Conservation (phyloP, 2,329 filamentous ascomycete species). For the Cytospora mali region DNA sequence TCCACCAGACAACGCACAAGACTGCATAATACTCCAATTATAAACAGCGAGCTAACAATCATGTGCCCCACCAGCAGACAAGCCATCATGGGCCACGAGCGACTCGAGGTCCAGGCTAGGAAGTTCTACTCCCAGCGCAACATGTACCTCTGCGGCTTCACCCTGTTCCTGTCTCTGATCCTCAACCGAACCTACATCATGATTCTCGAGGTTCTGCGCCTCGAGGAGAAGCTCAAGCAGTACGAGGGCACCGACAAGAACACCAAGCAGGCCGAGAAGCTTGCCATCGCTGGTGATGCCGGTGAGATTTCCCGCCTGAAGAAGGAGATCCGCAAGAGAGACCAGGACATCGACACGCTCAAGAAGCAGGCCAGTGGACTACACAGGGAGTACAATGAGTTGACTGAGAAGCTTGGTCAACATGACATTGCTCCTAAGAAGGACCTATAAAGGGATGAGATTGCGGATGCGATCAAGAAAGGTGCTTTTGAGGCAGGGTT, state of each 20-base stretch:
- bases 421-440: slow-evolving; percentile 61
- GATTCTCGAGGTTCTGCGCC: slow-evolving; percentile 87
- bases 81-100: slow-evolving; percentile 84
- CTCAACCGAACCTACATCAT: slow-evolving; percentile 98
- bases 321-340: slow-evolving; percentile 75
- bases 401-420: slow-evolving; percentile 78
- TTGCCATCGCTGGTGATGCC: slow-evolving; percentile 71
- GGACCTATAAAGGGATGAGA: slow-evolving; percentile 46
- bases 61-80: slow-evolving; percentile 44
- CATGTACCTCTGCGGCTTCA: slow-evolving; percentile 99
- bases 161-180: slow-evolving; percentile 96
- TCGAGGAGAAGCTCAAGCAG: slow-evolving; percentile 88
- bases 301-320: slow-evolving; percentile 73
- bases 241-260: slow-evolving; percentile 68
- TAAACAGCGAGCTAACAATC: slow-evolving; percentile 30
- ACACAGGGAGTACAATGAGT: slow-evolving; percentile 79
- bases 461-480: background rate
- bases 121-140: slow-evolving; percentile 99
- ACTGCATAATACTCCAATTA: background rate
- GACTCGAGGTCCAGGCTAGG: slow-evolving; percentile 97
- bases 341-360: slow-evolving; percentile 80
- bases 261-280: slow-evolving; percentile 70
- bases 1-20: slow-evolving; percentile 2
- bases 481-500: background rate
- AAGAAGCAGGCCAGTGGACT: slow-evolving; percentile 92